Conservation (phyloP, 192 early-diverging fungal species). For the Allomyces arbusculus region DNA sequence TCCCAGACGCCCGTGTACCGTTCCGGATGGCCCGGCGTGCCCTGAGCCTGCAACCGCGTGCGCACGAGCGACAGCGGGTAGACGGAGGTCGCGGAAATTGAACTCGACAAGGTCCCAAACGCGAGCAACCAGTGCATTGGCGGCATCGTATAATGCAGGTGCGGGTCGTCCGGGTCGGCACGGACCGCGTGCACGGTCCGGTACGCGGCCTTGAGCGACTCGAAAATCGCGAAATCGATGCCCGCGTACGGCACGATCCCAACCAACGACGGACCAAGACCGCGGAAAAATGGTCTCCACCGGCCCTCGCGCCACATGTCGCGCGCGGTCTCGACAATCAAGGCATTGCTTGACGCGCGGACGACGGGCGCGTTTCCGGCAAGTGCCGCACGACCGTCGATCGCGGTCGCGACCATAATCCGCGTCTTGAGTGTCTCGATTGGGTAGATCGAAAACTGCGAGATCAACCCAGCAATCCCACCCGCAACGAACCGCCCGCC, state of each 20-base stretch:
- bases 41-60: conserved; percentile 63
- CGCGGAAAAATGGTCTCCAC: conserved; percentile 40
- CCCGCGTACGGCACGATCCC: conserved; percentile 64
- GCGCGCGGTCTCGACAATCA: conserved; percentile 25
- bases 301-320: conserved; percentile 42
- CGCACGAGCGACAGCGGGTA: conserved; percentile 54
- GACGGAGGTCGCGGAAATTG: conserved; percentile 41
- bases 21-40: conserved; percentile 49
- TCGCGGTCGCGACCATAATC: conserved; percentile 38
- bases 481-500: conserved; percentile 45
- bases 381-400: background rate
- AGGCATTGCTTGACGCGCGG: conserved; percentile 1
- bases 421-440: conserved; percentile 56
- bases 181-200: conserved; percentile 20
- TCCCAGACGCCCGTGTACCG: conserved; percentile 41
- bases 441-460: conserved; percentile 55
- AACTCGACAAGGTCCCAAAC: conserved; percentile 45
- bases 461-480: conserved; percentile 45
- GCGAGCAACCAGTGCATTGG: conserved; percentile 29
- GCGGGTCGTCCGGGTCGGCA: conserved; percentile 9
- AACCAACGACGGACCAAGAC: conserved; percentile 31
- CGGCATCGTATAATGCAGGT: conserved; percentile 13
- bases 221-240: conserved; percentile 49
- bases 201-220: conserved; percentile 44
- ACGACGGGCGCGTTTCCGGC: background rate